Base-by-base conservation (phyloP, 1,139 yeast species). In the Scheffersomyces lignicola region DNA sequence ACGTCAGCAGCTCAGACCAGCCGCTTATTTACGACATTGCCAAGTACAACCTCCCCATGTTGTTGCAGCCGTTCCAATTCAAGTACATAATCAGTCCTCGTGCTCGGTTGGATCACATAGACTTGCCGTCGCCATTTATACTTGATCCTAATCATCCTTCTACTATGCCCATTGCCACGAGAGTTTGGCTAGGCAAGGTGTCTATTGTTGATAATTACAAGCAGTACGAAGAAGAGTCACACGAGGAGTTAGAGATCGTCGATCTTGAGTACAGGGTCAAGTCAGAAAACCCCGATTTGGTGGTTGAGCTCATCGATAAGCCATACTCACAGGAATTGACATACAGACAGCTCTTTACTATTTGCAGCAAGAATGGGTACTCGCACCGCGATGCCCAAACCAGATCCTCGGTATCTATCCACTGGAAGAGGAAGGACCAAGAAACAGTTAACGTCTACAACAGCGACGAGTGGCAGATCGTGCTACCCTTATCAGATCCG, bases 401-500 rank as follows among this genome's bases (percentile, higher is more conserved):
- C 4, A 46, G 51, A 1, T 54, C 58, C 0, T 42, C 53, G 0
- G 59, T 58, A 3, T 42, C 24, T 1, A 48, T 70, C 12, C 46
- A 49, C 15, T 75, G 77, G 74, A 58, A 47, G 35, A 46, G 80
- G 29, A 31, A 38, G 3, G 48, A 39, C 1, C 40, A 45, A 1
- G 46, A 43, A 3, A 35, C 33, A 1, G 33, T 49, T 2, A 66
- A 67, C 39, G 47, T 36, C 4, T 70, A 48, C 34, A 45, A 42
- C 3, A 58, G 65, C 10, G 60, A 55, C 6, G 62, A 69, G 18
- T 69, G 76, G 73, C 76, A 72, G 31, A 59, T 80, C 6, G 60
- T 69, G 1, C 54, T 85, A 10, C 87, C 90, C 2, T 64, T 80
- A 29, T 69, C 80, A 31, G 92, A 83, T 48, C 94, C 94, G 2